Conservation (phyloP, 108 stramenopile genomes). For the Craspedostauros australis region DNA sequence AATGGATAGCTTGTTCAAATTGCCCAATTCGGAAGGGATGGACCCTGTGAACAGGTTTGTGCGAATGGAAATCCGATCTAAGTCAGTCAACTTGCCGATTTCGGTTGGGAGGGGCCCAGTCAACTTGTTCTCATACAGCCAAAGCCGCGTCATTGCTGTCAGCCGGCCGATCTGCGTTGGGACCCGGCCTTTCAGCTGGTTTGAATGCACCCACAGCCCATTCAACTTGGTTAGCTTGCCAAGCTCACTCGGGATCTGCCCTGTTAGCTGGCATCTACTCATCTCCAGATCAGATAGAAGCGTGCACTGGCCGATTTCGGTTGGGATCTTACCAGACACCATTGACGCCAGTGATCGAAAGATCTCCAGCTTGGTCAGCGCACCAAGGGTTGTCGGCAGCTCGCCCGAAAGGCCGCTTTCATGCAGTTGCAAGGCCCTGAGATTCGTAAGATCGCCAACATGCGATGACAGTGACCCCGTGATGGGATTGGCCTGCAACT, state of each 20-base stretch:
- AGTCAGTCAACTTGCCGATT: slow-evolving; percentile 12
- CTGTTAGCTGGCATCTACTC: slow-evolving; percentile 24
- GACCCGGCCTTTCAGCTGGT: slow-evolving; percentile 25
- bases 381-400: slow-evolving; percentile 12
- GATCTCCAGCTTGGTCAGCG: slow-evolving; percentile 5
- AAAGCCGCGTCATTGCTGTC: slow-evolving; percentile 9
- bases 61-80: slow-evolving; percentile 17
- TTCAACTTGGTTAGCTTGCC: slow-evolving; percentile 15
- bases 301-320: slow-evolving; percentile 12
- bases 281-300: slow-evolving; percentile 24
- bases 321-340: slow-evolving; percentile 32
- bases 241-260: slow-evolving; percentile 23
- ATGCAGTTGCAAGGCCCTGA: too few relatives aligned
- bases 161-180: slow-evolving; percentile 28
- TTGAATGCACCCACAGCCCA: slow-evolving; percentile 24
- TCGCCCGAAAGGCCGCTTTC: too few relatives aligned
- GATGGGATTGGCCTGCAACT: too few relatives aligned
- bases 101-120: slow-evolving; percentile 23
- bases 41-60: neutral
- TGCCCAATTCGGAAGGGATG: neutral
- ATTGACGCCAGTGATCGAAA: slow-evolving; percentile 3
- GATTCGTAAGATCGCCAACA: too few relatives aligned
- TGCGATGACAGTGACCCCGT: too few relatives aligned
- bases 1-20: too few relatives aligned
- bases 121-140: slow-evolving; percentile 32